Percentiles rank a stretch among this genome's conserved stretches.
Conservation (phyloP, 2,329 filamentous ascomycete genomes). For the Alternaria alternata region DNA sequence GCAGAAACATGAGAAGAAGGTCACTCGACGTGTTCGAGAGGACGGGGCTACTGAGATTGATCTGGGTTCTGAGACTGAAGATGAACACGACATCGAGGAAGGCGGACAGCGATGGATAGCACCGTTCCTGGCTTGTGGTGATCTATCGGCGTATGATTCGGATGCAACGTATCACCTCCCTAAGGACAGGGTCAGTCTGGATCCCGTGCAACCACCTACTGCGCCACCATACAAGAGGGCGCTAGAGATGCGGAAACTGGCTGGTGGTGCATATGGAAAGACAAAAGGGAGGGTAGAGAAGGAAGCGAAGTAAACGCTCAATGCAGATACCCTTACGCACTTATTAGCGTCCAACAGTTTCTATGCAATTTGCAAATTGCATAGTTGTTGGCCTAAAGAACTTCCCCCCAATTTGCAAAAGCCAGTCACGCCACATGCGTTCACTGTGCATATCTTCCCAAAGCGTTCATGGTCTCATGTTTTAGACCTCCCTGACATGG, state of each 20-base stretch:
- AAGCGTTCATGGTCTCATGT: neutral
- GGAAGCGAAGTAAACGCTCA: neutral
- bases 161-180: constrained; percentile 94
- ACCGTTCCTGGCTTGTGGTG: constrained; percentile 95
- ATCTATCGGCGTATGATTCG: constrained; percentile 92
- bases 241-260: constrained; percentile 79
- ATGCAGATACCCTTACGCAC: neutral
- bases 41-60: constrained; percentile 60
- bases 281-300: constrained; percentile 57
- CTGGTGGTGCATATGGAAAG: constrained; percentile 80
- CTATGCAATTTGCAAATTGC: neutral
- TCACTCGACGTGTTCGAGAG: constrained; percentile 45
- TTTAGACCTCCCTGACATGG: neutral
- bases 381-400: neutral
- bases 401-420: neutral
- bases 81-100: constrained; percentile 49
- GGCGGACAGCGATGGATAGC: constrained; percentile 80
- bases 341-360: neutral
- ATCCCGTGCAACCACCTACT: constrained; percentile 93
- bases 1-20: constrained; percentile 24
- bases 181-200: constrained; percentile 83
- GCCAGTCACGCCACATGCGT: neutral
- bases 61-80: constrained; percentile 53
- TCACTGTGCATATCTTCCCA: neutral
- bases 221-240: constrained; percentile 94